Base-by-base conservation (phyloP, 306 rosid species). In the Spatholobus suberectus region DNA sequence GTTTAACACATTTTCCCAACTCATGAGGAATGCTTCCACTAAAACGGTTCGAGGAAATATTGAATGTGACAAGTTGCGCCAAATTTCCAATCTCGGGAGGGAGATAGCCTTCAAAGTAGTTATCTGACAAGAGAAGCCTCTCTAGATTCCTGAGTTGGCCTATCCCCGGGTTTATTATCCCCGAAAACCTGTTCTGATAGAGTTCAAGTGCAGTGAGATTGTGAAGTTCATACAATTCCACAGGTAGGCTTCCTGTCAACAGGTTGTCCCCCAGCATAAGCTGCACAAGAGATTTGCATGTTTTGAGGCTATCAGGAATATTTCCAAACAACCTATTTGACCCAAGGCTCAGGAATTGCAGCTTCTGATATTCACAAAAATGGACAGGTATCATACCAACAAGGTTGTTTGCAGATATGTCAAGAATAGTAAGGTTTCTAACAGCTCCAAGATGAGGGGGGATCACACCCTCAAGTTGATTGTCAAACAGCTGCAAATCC, bases 401-500 rank as follows among this genome's bases (percentile, higher is more conserved):
- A 67, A 92, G 92, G 63, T 86, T 82, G 87, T 92, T 92, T 27
- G 80, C 80, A 61, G 97, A 92, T 29, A 90, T 89, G 79, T 92
- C 94, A 52, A 92, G 90, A 85, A 88, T 84, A 68, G 85, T 86
- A 51, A 90, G 93, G 83, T 85, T 77, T 21, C 84, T 85, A 82
- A 85, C 72, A 49, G 74, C 82, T 62, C 97, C 94, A 43, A 92
- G 92, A 67, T 46, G 83, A 75, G 93, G 92, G 79, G 97, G 97
- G 85, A 92, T 90, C 43, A 58, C 61, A 78, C 97, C 97, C 79
- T 89, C 88, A 67, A 92, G 94, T 73, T 74, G 89, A 73, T 92
- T 92, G 75, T 92, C 86, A 83, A 92, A 92, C 29, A 92, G 90
- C 82, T 92, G 97, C 80, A 92, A 88, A 84, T 92, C 94, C 72